Evolutionary conservation across 768 basidiomycete species (phyloP).

Genomic region (Wakefieldia striispora): DNA sequence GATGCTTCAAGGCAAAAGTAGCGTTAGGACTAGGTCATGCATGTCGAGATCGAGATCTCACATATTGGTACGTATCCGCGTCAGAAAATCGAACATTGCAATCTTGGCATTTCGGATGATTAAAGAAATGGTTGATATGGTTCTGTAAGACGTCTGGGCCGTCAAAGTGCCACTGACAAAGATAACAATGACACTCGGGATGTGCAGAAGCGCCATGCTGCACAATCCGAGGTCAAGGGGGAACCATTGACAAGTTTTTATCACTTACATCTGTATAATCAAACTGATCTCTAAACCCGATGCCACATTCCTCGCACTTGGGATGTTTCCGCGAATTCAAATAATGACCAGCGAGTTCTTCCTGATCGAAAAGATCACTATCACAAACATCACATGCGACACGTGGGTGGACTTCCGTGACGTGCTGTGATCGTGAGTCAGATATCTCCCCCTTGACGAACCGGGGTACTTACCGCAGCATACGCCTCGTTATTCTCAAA

Average conservation of each 20-base stretch:
- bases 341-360: constrained; percentile 27
- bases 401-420: constrained; percentile 36
- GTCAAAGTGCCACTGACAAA: constrained; percentile 42
- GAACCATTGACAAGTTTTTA: neutral
- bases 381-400: constrained; percentile 33
- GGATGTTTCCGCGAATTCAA: constrained; percentile 27
- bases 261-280: constrained; percentile 29
- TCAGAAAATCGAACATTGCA: constrained; percentile 45
- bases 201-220: constrained; percentile 33
- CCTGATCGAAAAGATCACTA: constrained; percentile 19
- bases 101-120: constrained; percentile 44
- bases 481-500: constrained; percentile 34
- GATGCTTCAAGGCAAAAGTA: constrained; percentile 16
- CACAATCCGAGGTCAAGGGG: constrained; percentile 11
- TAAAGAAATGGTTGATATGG: constrained; percentile 41
- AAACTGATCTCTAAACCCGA: constrained; percentile 27
- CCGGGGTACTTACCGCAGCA: constrained; percentile 26
- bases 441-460: neutral
- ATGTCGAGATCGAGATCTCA: constrained; percentile 17
- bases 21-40: neutral
- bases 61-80: constrained; percentile 35
- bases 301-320: constrained; percentile 24
- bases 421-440: constrained; percentile 34
- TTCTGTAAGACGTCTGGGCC: constrained; percentile 33
- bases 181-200: constrained; percentile 33